A percentile compares a stretch with the other conserved stretches of the same genome.
phyloP scores from a whole-genome alignment of 1,284 basidiomycete species.

The Leucoagaricus sp. region DNA sequence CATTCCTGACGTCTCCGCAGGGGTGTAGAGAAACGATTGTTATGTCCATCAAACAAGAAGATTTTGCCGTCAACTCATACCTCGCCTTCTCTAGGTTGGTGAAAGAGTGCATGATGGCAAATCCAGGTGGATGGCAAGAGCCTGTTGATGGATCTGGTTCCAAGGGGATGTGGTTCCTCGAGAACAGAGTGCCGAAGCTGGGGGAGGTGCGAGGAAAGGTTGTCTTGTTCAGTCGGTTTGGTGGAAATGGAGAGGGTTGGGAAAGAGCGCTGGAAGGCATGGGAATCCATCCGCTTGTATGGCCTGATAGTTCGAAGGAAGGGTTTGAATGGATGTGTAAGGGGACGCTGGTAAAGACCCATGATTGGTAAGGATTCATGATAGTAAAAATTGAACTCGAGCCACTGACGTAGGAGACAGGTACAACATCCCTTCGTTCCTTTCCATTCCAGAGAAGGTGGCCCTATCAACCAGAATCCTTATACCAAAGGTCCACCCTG shows the following conservation, averaged over 20 bases:
- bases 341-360: slow-evolving; percentile 66
- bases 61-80: slow-evolving; percentile 47
- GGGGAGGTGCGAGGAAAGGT: slow-evolving; percentile 84
- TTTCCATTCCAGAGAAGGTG: slow-evolving; percentile 80
- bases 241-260: slow-evolving; percentile 65
- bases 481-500: slow-evolving; percentile 22
- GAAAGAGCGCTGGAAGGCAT: slow-evolving; percentile 64
- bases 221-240: slow-evolving; percentile 83
- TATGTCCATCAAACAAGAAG: slow-evolving; percentile 87
- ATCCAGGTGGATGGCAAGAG: slow-evolving; percentile 48
- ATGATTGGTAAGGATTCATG: slow-evolving; percentile 75
- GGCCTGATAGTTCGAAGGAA: slow-evolving; percentile 75
- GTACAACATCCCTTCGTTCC: slow-evolving; percentile 77
- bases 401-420: slow-evolving; percentile 35
- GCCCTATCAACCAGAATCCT: slow-evolving; percentile 55
- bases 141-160: slow-evolving; percentile 15
- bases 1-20: slow-evolving; percentile 61
- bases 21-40: slow-evolving; percentile 74
- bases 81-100: slow-evolving; percentile 66
- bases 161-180: slow-evolving; percentile 74
- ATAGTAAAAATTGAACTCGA: neutral
- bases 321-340: slow-evolving; percentile 79
- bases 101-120: slow-evolving; percentile 57
- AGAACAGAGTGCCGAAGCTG: slow-evolving; percentile 74
- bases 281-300: slow-evolving; percentile 79